Base-by-base conservation (phyloP, 371 early-diverging fungal genomes). In the Sporodiniella umbellata region DNA sequence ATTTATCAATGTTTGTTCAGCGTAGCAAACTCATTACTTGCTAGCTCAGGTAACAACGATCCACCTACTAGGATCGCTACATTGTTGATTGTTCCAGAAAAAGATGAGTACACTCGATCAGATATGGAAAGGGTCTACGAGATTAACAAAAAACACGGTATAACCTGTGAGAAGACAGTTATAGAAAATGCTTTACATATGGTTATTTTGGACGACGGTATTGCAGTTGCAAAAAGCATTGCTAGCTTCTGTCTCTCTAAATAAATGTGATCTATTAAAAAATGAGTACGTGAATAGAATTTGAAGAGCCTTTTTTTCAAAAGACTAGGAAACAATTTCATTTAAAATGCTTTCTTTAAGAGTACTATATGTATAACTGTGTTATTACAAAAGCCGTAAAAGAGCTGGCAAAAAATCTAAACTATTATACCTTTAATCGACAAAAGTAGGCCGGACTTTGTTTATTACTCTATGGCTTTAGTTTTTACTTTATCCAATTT, bases 151-250 rank as follows among this genome's bases (percentile, higher is more conserved):
- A n/a, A 48, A 30, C 21, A 51, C 4, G 53, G 45, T 14, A 50
- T 66, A 2, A 28, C 37, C 4, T 57, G 47, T 26, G 37, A 33
- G 10, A 17, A 51, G 1, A 30, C 33, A 5, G 28, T 45, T 1
- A 52, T 70, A 8, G 25, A 45, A 6, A 19, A 60, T 42, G 49
- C 70, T 21, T 64, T 66, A 0, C 75, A 74, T 30, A 58, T 70
- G 58, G 60, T 60, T 4, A 51, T 60, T 15, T 24, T 74, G 19
- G 75, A 74, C 46, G 33, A 60, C 30, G 52, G 59, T 11, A 19
- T 10, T 5, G 18, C 33, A 12, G 56, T 66, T n/a, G 61, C 49
- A 21, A 15, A 45, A 11, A 17, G 24, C 11, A 63, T 68, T 24
- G 22, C 11, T 48, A 8, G 33, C n/a, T 49, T 64, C 58, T 49